Evolutionary conservation across 176 grass and related monocot species (phyloP).

Genomic region (Calamus simplicifolius): DNA sequence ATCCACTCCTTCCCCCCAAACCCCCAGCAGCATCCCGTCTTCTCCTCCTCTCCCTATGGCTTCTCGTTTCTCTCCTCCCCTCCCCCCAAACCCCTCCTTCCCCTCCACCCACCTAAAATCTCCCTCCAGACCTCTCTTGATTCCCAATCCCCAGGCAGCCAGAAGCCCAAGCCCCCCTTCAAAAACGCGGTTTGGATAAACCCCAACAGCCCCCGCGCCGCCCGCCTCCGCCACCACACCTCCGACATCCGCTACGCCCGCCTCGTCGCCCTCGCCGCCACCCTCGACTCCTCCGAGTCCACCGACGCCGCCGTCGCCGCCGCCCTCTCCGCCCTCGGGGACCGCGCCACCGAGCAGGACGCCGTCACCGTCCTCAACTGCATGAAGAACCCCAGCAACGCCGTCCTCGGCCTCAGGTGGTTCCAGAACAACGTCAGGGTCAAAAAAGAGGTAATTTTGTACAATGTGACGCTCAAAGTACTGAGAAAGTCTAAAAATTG

Average conservation of each 20-base stretch:
- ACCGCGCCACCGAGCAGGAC: slow-evolving; percentile 48
- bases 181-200: slow-evolving; percentile 70
- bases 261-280: slow-evolving; percentile 32
- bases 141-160: not conserved
- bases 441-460: slow-evolving; percentile 60
- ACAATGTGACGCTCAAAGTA: slow-evolving; percentile 76
- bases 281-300: slow-evolving; percentile 35
- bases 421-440: slow-evolving; percentile 45
- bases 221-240: slow-evolving; percentile 18
- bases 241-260: slow-evolving; percentile 36
- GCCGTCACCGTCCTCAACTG: slow-evolving; percentile 74
- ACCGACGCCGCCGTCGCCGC: slow-evolving; percentile 25
- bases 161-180: slow-evolving; percentile 8
- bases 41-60: too few species aligned
- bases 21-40: too few species aligned
- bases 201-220: slow-evolving; percentile 66
- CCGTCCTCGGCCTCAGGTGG: slow-evolving; percentile 63
- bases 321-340: slow-evolving; percentile 39
- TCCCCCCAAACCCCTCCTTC: slow-evolving; percentile 8
- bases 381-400: slow-evolving; percentile 22
- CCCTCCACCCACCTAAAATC: slow-evolving; percentile 14
- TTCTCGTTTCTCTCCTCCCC: not conserved
- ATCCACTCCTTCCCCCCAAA: too few species aligned
- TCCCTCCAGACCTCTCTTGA: slow-evolving; percentile 45
- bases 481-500: slow-evolving; percentile 65